Evolutionary conservation across 2,329 filamentous ascomycete species (phyloP).

Genomic region (Colletotrichum salicis): DNA sequence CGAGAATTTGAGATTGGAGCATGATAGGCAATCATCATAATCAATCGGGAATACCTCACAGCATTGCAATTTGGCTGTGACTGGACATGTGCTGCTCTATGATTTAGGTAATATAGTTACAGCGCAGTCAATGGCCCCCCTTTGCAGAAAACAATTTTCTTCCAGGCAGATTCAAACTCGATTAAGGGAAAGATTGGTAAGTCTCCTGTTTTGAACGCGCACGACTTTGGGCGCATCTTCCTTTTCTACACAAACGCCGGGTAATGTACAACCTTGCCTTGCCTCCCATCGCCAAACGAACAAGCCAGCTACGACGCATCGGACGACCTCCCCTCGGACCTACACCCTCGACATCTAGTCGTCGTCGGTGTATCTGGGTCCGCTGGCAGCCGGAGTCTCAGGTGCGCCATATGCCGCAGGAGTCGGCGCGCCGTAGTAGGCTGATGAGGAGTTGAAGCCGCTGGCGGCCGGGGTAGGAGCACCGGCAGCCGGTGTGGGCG

Average conservation of each 20-base stretch:
- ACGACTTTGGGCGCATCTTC: neutral
- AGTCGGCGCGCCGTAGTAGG: constrained; percentile 71
- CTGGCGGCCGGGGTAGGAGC: constrained; percentile 78
- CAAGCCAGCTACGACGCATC: constrained; percentile 2
- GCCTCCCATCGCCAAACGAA: constrained; percentile 5
- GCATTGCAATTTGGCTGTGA: neutral
- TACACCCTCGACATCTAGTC: constrained; percentile 45
- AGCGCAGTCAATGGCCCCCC: neutral
- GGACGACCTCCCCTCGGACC: neutral
- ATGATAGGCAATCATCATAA: neutral
- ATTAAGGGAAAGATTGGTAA: neutral
- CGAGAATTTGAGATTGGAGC: no score
- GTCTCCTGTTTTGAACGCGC: constrained; percentile 1
- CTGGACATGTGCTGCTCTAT: neutral
- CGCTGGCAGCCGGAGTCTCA: constrained; percentile 71
- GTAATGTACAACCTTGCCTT: constrained; percentile 30
- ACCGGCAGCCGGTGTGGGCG: constrained; percentile 71
- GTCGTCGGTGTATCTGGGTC: constrained; percentile 65
- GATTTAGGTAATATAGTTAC: neutral
- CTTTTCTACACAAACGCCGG: constrained; percentile 32
- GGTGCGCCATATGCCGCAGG: constrained; percentile 69
- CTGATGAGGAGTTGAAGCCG: constrained; percentile 57
- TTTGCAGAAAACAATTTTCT: neutral
- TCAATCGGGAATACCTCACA: neutral
- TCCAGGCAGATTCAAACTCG: neutral